Evolutionary conservation across 352 stramenopile species (phyloP), one percentile per base, ranked within the genome.

Genomic region (Peronospora destructor): DNA sequence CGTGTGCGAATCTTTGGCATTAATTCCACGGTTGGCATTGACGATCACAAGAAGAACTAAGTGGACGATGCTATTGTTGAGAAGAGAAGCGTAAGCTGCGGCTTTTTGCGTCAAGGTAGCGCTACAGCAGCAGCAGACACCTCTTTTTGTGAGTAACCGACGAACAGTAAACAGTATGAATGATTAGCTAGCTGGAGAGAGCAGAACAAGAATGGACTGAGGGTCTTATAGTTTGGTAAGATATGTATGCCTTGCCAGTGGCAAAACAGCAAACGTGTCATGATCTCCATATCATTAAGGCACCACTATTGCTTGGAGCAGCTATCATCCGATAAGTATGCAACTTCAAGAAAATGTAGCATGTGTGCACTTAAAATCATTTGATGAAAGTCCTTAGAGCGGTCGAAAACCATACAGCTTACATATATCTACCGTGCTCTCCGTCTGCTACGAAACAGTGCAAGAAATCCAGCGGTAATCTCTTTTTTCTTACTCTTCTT

Each of bases 1-100:
- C 89, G 91, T 46, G 94, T 98, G 43, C 82, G 94, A 46, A 88
- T 98, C 63, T 95, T 98, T 49, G 94, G 94, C 34, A 98, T 98
- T 66, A 98, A 98, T 71, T 87, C 81, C 39, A 98, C 94, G 16
- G 85, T 94, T 29, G 93, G 93, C 44, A 97, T 97, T 66, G 91
- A 97, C 71, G 91, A 97, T 37, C 59, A 82, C 61, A 87, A 87
- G 74, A 68, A 72, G 48, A 68, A 72, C 48, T 68, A 56, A 56
- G 51, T 26, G 36, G 26, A 26, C 2, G 23, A 26, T 26, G 23
- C 23, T 26, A 6, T 6, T 26, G 23, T 26, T 26, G 23, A 26
- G 28, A 12, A 12, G 28, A 12, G 28, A 32, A 32, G 14, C 38
- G 19, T 26, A 28, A 53, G 39, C 29, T 35, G 34, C 29, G 37